phyloP scores from a whole-genome alignment of 148 eudicot genomes.

The Rhododendron griersonianum region DNA sequence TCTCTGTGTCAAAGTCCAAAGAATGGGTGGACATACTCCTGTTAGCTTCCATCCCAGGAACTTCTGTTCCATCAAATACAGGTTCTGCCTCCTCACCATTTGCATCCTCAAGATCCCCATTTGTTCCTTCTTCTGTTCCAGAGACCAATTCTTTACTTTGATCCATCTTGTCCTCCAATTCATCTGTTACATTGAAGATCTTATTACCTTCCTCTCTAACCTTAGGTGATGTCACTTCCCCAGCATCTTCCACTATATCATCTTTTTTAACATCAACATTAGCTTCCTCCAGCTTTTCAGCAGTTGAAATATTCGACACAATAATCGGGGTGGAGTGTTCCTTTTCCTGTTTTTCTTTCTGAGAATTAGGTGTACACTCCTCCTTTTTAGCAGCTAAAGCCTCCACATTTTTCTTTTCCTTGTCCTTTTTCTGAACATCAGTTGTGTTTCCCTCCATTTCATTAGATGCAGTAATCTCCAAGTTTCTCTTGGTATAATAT shows the following conservation, averaged over 20 bases:
- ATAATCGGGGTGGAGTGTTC: neutral
- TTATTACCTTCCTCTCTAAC: neutral
- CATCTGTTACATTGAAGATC: neutral
- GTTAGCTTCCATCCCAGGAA: conserved; percentile 37
- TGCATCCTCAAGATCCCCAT: conserved; percentile 19
- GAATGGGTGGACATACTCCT: conserved; percentile 23
- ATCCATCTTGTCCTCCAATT: conserved; percentile 2
- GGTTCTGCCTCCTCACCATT: conserved; percentile 25
- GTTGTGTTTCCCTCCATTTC: neutral
- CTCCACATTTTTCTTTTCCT: neutral
- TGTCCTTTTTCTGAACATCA: conserved; percentile 8
- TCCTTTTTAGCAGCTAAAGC: conserved; percentile 5
- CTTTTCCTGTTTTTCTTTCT: conserved; percentile 8
- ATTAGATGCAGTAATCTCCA: neutral
- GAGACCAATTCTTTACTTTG: conserved; percentile 7
- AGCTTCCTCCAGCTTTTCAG: conserved; percentile 10
- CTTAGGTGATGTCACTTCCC: conserved; percentile 6
- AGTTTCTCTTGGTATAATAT: conserved; percentile 7
- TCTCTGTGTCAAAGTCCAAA: conserved; percentile 15
- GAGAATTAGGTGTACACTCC: neutral
- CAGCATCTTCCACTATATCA: conserved; percentile 1
- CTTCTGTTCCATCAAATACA: conserved; percentile 47
- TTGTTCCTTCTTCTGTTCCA: conserved; percentile 7
- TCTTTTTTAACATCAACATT: conserved; percentile 12
- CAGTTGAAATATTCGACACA: neutral